phyloP scores from a whole-genome alignment of 306 rosid genomes.

The Hippophae gyantsensis region DNA sequence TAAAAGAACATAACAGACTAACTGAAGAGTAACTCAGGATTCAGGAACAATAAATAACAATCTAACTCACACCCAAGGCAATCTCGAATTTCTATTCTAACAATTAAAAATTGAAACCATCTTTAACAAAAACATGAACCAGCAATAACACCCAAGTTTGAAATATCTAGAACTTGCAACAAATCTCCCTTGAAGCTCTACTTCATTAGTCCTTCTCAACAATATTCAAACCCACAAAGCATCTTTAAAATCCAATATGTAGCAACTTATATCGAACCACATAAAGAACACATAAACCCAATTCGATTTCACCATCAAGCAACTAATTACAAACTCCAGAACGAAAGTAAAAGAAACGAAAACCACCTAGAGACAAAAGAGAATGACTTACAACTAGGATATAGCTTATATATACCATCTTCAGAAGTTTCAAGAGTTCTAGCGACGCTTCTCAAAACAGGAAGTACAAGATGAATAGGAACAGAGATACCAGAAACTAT shows the following conservation, averaged over 20 bases:
- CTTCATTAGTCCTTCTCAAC: too few species aligned
- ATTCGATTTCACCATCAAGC: not conserved
- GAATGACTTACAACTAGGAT: constrained; percentile 34
- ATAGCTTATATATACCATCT: constrained; percentile 18
- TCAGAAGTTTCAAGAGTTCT: constrained; percentile 15
- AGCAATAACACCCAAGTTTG: too few species aligned
- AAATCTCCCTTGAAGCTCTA: too few species aligned
- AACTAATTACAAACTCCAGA: too few species aligned
- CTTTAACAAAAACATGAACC: too few species aligned
- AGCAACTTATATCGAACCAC: not conserved
- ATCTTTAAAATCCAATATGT: too few species aligned
- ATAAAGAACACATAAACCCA: constrained; percentile 8
- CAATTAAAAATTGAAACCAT: not conserved
- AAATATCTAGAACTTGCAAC: too few species aligned
- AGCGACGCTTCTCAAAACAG: constrained; percentile 30
- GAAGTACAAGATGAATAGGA: constrained; percentile 44
- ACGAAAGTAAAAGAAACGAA: not conserved
- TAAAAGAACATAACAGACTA: not conserved
- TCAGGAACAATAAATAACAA: not conserved
- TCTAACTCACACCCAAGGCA: not conserved
- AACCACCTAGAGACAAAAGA: not conserved
- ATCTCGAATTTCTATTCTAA: not conserved
- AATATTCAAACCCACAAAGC: too few species aligned
- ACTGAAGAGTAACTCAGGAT: not conserved
- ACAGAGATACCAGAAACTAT: constrained; percentile 37